Evolutionary conservation across 768 basidiomycete genomes (phyloP).

Genomic region (Candolleomyces eurysporus): DNA sequence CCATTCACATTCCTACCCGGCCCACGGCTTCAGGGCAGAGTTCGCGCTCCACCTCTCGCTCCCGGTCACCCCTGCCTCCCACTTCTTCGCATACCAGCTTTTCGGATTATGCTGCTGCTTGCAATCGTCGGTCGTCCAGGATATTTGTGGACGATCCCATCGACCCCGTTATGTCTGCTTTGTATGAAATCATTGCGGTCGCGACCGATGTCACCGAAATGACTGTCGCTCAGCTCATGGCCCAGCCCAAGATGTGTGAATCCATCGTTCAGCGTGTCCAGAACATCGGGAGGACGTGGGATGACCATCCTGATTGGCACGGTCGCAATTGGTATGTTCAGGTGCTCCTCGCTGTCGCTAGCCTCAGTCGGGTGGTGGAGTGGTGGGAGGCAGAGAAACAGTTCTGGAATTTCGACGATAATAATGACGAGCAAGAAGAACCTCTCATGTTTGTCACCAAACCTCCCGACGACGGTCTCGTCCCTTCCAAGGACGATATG

Average conservation of each 20-base stretch:
- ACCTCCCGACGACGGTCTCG: conserved; percentile 61
- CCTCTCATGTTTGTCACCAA: conserved; percentile 93
- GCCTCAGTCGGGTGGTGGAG: conserved; percentile 93
- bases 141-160: conserved; percentile 82
- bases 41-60: conserved; percentile 93
- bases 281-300: conserved; percentile 92
- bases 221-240: conserved; percentile 80
- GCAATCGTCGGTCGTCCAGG: conserved; percentile 76
- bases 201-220: conserved; percentile 94
- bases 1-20: conserved; percentile 72
- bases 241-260: conserved; percentile 82
- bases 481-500: conserved; percentile 32
- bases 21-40: conserved; percentile 72
- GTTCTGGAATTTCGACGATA: conserved; percentile 98
- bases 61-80: conserved; percentile 87
- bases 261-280: conserved; percentile 89
- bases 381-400: conserved; percentile 99
- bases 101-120: conserved; percentile 51
- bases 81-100: conserved; percentile 63
- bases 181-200: conserved; percentile 90
- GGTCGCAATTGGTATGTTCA: conserved; percentile 98
- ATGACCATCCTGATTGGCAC: conserved; percentile 97
- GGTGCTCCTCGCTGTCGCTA: conserved; percentile 91
- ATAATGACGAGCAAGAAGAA: conserved; percentile 87
- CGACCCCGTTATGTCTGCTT: conserved; percentile 84